phyloP scores from a whole-genome alignment of 768 basidiomycete genomes.

The Krasilnikovozyma curviuscula region DNA sequence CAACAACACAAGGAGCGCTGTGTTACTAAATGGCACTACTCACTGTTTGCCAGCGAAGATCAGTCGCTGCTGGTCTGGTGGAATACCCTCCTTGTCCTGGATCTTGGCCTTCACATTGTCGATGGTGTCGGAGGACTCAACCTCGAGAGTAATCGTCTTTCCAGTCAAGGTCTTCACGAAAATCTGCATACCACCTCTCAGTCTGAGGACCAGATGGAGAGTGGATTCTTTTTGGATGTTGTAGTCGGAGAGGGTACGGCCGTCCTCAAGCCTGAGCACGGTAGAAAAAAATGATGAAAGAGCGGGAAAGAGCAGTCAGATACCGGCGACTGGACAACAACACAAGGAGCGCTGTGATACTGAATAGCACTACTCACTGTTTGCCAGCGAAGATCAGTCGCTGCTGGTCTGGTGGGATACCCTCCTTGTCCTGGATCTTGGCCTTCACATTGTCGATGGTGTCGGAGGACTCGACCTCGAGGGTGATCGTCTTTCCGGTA shows the following conservation, averaged over 20 bases:
- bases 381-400: slow-evolving; percentile 83
- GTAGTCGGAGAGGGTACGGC: slow-evolving; percentile 74
- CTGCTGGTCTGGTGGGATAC: slow-evolving; percentile 71
- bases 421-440: slow-evolving; percentile 26
- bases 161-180: slow-evolving; percentile 31
- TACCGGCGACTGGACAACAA: not conserved
- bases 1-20: too few relatives aligned
- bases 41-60: slow-evolving; percentile 88
- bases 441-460: slow-evolving; percentile 57
- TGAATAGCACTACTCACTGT: too few relatives aligned
- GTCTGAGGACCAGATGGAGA: slow-evolving; percentile 44
- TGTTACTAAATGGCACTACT: too few relatives aligned
- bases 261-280: slow-evolving; percentile 60
- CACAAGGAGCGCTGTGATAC: too few relatives aligned
- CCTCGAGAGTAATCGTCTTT: slow-evolving; percentile 29
- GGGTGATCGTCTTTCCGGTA: slow-evolving; percentile 27
- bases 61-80: slow-evolving; percentile 74
- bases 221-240: slow-evolving; percentile 62
- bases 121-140: slow-evolving; percentile 33
- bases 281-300: not conserved
- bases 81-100: slow-evolving; percentile 38
- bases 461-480: slow-evolving; percentile 73
- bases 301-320: not conserved
- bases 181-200: slow-evolving; percentile 80
- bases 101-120: slow-evolving; percentile 32